phyloP scores from a whole-genome alignment of 2,329 filamentous ascomycete species.

The Aspergillus oerlinghausenensis region DNA sequence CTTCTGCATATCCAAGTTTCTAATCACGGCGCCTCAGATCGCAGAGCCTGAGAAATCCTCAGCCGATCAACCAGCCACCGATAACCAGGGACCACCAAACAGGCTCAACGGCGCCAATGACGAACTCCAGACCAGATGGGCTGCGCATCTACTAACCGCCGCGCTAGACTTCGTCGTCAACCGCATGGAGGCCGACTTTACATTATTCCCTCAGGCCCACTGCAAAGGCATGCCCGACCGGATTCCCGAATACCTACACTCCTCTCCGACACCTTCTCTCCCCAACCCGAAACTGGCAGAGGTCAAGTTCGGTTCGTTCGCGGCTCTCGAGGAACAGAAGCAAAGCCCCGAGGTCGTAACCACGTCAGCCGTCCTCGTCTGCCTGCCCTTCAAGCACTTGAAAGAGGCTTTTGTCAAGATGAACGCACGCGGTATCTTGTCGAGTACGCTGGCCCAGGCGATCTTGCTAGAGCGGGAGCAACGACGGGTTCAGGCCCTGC shows the following conservation, averaged over 20 bases:
- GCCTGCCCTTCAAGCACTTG: conserved; percentile 24
- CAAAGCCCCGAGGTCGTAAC: conserved; percentile 14
- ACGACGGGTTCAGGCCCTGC: conserved; percentile 22
- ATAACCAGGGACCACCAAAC: neutral
- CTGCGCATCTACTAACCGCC: conserved; percentile 8
- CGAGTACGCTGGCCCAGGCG: conserved; percentile 10
- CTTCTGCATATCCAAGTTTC: conserved; percentile 16
- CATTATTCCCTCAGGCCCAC: conserved; percentile 22
- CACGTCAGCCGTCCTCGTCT: conserved; percentile 24
- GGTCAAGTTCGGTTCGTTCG: conserved; percentile 20
- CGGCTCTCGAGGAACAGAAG: conserved; percentile 8
- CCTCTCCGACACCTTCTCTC: conserved; percentile 6
- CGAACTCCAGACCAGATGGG: conserved; percentile 11
- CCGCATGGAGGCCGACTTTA: conserved; percentile 18
- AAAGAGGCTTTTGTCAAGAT: conserved; percentile 17
- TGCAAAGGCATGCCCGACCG: conserved; percentile 19
- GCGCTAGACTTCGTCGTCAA: conserved; percentile 22
- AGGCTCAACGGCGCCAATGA: conserved; percentile 1
- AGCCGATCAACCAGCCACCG: neutral
- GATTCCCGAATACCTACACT: conserved; percentile 18
- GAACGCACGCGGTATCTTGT: conserved; percentile 12
- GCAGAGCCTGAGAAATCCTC: neutral
- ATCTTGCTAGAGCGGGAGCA: conserved; percentile 27
- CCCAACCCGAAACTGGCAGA: conserved; percentile 16
- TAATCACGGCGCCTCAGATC: conserved; percentile 11